These are phyloP conservation scores for Hysterium pulicare DNA, from an alignment of 2,329 filamentous ascomycete species.

Conservation along the genomic window DNA sequence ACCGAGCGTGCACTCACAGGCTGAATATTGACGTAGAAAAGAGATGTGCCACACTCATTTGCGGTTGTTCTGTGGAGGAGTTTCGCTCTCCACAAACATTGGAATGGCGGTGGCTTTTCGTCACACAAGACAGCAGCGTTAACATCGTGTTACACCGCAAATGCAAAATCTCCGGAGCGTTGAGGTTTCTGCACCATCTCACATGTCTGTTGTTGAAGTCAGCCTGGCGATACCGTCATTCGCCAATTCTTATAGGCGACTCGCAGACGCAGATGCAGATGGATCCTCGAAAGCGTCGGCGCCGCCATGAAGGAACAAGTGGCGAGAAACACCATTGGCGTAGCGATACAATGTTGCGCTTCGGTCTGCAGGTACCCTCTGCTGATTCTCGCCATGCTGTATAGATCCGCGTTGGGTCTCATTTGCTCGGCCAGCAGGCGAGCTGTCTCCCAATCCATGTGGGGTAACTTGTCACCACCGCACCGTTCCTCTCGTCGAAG, in stretches of 20 bases:
- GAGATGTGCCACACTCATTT: too few relatives aligned
- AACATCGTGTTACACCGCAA: too few relatives aligned
- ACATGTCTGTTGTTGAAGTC: background rate
- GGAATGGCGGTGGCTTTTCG: too few relatives aligned
- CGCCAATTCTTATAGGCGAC: constrained; percentile 6
- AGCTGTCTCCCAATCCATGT: constrained; percentile 16
- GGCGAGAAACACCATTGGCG: background rate
- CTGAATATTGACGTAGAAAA: too few relatives aligned
- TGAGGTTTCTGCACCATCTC: constrained; percentile 10
- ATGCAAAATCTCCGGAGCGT: constrained; percentile 7
- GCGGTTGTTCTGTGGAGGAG: too few relatives aligned
- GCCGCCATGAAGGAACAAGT: background rate
- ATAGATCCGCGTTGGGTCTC: background rate
- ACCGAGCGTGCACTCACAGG: too few relatives aligned
- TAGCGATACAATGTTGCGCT: background rate
- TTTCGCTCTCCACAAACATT: too few relatives aligned
- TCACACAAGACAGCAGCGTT: too few relatives aligned
- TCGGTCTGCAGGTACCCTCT: constrained; percentile 3
- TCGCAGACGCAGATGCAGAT: background rate
- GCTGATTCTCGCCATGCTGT: constrained; percentile 1
- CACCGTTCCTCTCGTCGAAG: constrained; percentile 12
- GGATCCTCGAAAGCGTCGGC: background rate
- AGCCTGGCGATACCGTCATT: constrained; percentile 14
- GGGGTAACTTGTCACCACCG: constrained; percentile 17
- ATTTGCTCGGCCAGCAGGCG: constrained; percentile 28